Conservation (phyloP, 257 asterid genomes). For the Solanum gracilifrons region DNA sequence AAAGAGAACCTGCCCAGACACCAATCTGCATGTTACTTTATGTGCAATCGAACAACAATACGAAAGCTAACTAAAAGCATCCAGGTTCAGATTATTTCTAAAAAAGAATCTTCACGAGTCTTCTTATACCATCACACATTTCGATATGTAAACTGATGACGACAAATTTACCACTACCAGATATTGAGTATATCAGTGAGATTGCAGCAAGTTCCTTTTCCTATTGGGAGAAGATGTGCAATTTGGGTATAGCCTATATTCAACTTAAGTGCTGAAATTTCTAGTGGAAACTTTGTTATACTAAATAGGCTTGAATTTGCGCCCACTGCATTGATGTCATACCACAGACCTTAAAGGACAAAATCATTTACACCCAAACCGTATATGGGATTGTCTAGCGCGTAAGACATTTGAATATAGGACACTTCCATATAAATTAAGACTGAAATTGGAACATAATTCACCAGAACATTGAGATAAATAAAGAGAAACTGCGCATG, state of each 20-base stretch:
- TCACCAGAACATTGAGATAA: not conserved
- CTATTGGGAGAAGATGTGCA: not conserved
- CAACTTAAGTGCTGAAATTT: not conserved
- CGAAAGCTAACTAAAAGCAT: not conserved
- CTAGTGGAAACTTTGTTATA: not conserved
- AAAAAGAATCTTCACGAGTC: not conserved
- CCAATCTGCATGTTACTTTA: not conserved
- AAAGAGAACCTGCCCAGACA: constrained; percentile 63
- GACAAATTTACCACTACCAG: not conserved
- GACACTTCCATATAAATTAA: not conserved
- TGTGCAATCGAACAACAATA: not conserved
- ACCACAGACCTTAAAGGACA: not conserved
- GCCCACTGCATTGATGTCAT: not conserved
- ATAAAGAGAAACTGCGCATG: not conserved
- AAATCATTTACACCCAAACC: not conserved
- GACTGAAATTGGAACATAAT: not conserved
- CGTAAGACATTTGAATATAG: not conserved
- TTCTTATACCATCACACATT: not conserved
- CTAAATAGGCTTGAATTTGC: not conserved
- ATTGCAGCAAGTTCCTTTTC: not conserved
- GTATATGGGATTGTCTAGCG: not conserved
- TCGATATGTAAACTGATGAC: not conserved
- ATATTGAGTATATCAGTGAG: not conserved
- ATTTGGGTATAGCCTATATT: not conserved
- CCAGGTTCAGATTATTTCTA: not conserved